Conservation (phyloP, 2,329 filamentous ascomycete species). For the Penicillium sclerotiorum region DNA sequence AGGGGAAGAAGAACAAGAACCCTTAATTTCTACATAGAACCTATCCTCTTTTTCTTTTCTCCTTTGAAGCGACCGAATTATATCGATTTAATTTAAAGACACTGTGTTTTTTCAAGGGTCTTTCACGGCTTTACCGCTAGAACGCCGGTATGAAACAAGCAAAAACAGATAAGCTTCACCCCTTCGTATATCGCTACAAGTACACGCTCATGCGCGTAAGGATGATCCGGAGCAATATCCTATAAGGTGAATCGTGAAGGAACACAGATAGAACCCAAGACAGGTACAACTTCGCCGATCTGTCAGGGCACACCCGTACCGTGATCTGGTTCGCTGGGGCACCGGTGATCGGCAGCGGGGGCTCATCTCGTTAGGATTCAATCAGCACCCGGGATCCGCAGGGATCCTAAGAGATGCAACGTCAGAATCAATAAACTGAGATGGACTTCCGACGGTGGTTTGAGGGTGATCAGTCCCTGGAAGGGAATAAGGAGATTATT, state of each 20-base stretch:
- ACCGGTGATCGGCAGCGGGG: conserved; percentile 15
- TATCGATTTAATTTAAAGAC: no score
- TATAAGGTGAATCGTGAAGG: conserved; percentile 9
- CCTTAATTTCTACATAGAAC: no score
- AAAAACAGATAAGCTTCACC: not conserved
- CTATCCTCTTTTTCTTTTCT: not conserved
- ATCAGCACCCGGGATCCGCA: conserved; percentile 23
- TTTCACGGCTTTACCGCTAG: no score
- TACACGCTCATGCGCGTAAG: not conserved
- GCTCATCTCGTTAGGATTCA: conserved; percentile 17
- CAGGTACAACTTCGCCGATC: conserved; percentile 1
- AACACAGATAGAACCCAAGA: not conserved
- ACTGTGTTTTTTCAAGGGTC: no score
- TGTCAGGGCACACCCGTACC: not conserved
- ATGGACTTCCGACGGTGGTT: conserved; percentile 10
- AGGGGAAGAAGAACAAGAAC: conserved; percentile 9
- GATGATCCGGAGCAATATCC: not conserved
- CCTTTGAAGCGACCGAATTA: not conserved
- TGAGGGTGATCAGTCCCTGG: not conserved
- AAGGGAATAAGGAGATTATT: not conserved
- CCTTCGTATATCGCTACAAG: no score
- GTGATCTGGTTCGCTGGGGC: conserved; percentile 13
- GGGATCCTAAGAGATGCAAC: conserved; percentile 22
- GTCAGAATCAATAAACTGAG: conserved; percentile 4
- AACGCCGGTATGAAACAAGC: no score